Percentiles rank a stretch among this genome's conserved stretches.
phyloP scores from a whole-genome alignment of 495 filamentous ascomycete genomes.

The Neurospora hispaniola region DNA sequence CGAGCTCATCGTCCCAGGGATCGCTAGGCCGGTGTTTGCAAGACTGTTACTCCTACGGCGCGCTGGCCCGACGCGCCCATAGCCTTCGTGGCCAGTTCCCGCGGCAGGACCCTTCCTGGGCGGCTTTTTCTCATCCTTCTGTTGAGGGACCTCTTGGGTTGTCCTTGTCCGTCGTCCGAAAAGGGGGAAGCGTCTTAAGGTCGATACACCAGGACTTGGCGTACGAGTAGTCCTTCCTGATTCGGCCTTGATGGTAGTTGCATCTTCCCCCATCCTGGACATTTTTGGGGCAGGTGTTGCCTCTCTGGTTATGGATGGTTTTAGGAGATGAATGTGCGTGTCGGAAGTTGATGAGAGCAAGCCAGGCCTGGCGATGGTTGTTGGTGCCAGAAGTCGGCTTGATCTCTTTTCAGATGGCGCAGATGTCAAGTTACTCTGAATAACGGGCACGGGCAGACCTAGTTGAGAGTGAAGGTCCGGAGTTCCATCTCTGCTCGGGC shows the following conservation, averaged over 20 bases:
- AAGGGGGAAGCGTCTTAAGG: slow-evolving; percentile 56
- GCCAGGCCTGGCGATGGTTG: slow-evolving; percentile 19
- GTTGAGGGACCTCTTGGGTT: slow-evolving; percentile 38
- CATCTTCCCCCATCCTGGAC: slow-evolving; percentile 12
- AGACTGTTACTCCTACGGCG: slow-evolving; percentile 51
- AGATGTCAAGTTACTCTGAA: slow-evolving; percentile 64
- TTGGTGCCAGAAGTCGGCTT: slow-evolving; percentile 27
- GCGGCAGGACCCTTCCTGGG: slow-evolving; percentile 74
- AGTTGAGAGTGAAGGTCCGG: slow-evolving; percentile 49
- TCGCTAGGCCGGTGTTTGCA: slow-evolving; percentile 31
- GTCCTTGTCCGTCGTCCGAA: slow-evolving; percentile 67
- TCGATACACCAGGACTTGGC: slow-evolving; percentile 37
- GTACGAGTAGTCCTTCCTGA: slow-evolving; percentile 26
- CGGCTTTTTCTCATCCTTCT: slow-evolving; percentile 44
- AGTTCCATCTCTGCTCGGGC: slow-evolving; percentile 77
- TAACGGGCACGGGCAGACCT: slow-evolving; percentile 52
- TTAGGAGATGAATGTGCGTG: slow-evolving; percentile 13
- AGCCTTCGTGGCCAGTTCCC: slow-evolving; percentile 94
- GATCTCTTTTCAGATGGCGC: slow-evolving; percentile 34
- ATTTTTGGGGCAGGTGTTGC: slow-evolving; percentile 27
- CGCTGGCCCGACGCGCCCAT: slow-evolving; percentile 57
- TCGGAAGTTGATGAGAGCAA: slow-evolving; percentile 21
- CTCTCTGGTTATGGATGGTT: slow-evolving; percentile 25
- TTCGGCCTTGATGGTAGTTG: slow-evolving; percentile 20
- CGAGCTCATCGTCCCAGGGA: slow-evolving; percentile 37